A percentile compares a stretch with the other conserved stretches of the same genome.
phyloP scores from a whole-genome alignment of 108 stramenopile genomes.

The Chaetoceros tenuissimus region DNA sequence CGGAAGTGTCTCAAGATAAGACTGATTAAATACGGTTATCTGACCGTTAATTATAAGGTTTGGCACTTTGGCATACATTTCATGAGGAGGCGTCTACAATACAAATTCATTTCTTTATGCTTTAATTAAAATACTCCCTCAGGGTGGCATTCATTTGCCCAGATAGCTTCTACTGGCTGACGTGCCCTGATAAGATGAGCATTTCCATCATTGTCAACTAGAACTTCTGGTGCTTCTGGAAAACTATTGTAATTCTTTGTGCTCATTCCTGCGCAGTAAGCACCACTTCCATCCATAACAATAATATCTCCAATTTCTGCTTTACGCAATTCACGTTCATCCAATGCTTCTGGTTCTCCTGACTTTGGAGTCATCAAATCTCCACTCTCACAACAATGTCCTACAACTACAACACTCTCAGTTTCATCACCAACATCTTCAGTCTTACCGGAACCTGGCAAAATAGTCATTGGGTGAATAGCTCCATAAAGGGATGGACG shows the following conservation, averaged over 20 bases:
- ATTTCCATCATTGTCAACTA: slow-evolving; percentile 45
- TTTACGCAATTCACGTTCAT: slow-evolving; percentile 66
- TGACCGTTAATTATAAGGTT: no score
- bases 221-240: slow-evolving; percentile 93
- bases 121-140: slow-evolving; percentile 21
- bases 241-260: slow-evolving; percentile 98
- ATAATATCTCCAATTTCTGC: slow-evolving; percentile 86
- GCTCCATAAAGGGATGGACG: slow-evolving; percentile 96
- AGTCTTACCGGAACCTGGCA: slow-evolving; percentile 63
- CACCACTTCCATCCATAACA: slow-evolving; percentile 95
- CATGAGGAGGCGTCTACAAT: no score
- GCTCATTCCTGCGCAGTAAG: slow-evolving; percentile 96
- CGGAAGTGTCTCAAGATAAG: no score
- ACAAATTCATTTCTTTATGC: not conserved
- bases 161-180: slow-evolving; percentile 83
- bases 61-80: no score
- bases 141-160: slow-evolving; percentile 63
- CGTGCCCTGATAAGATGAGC: slow-evolving; percentile 83
- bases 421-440: slow-evolving; percentile 52
- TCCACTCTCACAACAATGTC: slow-evolving; percentile 98
- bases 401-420: slow-evolving; percentile 91
- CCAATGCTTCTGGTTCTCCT: slow-evolving; percentile 89
- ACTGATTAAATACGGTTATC: no score
- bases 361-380: slow-evolving; percentile 93
- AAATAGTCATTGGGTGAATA: slow-evolving; percentile 88